Evolutionary conservation across 257 asterid genomes (phyloP), one percentile per base, ranked within the genome.

Genomic region (Galeopsis tetrahit): DNA sequence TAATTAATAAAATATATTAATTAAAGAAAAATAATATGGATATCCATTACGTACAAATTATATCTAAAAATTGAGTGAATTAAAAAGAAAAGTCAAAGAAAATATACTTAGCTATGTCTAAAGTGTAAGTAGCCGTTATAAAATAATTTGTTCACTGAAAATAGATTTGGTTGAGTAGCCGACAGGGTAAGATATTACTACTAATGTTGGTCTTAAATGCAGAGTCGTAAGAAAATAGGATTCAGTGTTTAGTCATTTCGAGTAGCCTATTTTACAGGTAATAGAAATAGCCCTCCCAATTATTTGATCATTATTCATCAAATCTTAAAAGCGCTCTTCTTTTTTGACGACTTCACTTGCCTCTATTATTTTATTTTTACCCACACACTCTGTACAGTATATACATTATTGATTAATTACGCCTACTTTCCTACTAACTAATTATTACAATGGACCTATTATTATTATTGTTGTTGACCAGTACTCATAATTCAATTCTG

Each of bases 281-380:
- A 11, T 38, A 8, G 4, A 10, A 15, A 4, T 17, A 52, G 10
- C 14, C 10, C 49, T 66, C 17, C 34, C 67, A 73, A 66, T 69
- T 77, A 77, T 74, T 65, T 53, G 51, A 39, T 39, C 32, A 74
- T 77, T 80, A 80, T 76, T 76, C 61, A 67, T 52, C 55, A 38
- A 68, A 65, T 17, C 15, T 35, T 77, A 13, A 80, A 76, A 60
- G 78, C 75, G 66, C 68, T 40, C 69, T 60, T 61, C 17, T 32
- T 58, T 51, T 51, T 70, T 65, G 28, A 44, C 71, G 42, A 52
- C 15, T 52, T 65, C 21, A 28, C 1, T 60, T 40, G 7, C 70
- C 9, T 60, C 71, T 71, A 59, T 75, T 79, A 79, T 74, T 70
- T 63, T 11, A 21, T n/a, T 74, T 70, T 63, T 11, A 21, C 21